Conservation (phyloP, 805 yeast species). For the Myxozyma sirexii region DNA sequence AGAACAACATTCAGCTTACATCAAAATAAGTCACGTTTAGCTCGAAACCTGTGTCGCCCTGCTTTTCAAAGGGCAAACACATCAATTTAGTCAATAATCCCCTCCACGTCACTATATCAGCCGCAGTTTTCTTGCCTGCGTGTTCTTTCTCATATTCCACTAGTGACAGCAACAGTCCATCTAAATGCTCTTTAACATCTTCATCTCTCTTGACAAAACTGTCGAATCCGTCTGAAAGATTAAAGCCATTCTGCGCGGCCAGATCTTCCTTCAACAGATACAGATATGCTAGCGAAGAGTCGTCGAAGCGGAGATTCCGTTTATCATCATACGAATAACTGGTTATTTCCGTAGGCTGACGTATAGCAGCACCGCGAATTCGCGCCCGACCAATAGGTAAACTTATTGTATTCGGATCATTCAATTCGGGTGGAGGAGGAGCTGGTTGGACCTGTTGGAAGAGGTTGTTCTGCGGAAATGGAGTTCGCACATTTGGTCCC, state of each 20-base stretch:
- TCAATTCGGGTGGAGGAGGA: background rate
- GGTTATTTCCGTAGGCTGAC: constrained; percentile 84
- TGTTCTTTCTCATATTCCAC: constrained; percentile 55
- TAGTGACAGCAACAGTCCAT: constrained; percentile 60
- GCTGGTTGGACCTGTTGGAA: constrained; percentile 11
- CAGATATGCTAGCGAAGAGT: constrained; percentile 64
- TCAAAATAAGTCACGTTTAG: constrained; percentile 71
- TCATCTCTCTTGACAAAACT: constrained; percentile 62
- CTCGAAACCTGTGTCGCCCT: constrained; percentile 54
- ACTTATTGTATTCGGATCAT: constrained; percentile 5
- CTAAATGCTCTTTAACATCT: constrained; percentile 52
- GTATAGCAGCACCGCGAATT: constrained; percentile 55
- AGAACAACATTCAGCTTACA: constrained; percentile 31
- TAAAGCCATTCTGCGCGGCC: constrained; percentile 56
- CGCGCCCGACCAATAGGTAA: constrained; percentile 22
- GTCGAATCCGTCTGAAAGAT: constrained; percentile 65
- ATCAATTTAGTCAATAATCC: constrained; percentile 79
- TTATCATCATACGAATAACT: constrained; percentile 64
- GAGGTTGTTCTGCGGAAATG: background rate
- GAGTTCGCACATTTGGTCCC: background rate
- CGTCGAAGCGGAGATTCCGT: constrained; percentile 48
- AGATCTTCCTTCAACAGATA: constrained; percentile 69
- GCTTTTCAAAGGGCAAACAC: constrained; percentile 61
- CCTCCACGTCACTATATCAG: constrained; percentile 78
- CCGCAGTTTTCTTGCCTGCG: constrained; percentile 49